A percentile compares a stretch with the other conserved stretches of the same genome.
Evolutionary conservation across 306 rosid species (phyloP).

Genomic region (Hippophae gyantsensis): DNA sequence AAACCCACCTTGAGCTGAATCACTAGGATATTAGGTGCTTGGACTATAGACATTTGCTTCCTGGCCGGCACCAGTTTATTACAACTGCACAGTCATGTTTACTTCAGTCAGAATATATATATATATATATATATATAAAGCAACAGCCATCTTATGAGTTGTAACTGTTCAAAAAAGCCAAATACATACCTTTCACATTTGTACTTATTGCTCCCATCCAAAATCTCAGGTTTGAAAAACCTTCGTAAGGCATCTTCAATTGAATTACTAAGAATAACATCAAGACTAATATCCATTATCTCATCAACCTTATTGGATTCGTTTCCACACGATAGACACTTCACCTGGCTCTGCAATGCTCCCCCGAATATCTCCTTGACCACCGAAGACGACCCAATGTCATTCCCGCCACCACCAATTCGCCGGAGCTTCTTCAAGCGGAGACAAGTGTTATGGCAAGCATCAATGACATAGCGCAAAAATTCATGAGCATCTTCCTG

Average conservation of each 20-base stretch:
- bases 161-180: background rate
- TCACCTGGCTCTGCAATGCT: conserved; percentile 98
- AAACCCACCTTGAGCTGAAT: conserved; percentile 81
- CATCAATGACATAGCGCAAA: conserved; percentile 82
- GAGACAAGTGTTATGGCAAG: conserved; percentile 89
- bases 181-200: conserved; percentile 74
- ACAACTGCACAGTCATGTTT: conserved; percentile 45
- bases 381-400: conserved; percentile 26
- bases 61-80: conserved; percentile 84
- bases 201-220: conserved; percentile 94
- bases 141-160: background rate
- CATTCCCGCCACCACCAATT: background rate
- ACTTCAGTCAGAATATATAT: conserved; percentile 18
- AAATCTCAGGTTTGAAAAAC: conserved; percentile 84
- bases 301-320: conserved; percentile 98
- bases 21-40: conserved; percentile 90
- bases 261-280: conserved; percentile 85
- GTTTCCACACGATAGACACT: conserved; percentile 76
- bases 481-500: conserved; percentile 99
- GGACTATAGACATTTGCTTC: conserved; percentile 89
- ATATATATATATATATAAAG: background rate
- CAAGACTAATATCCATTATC: conserved; percentile 98
- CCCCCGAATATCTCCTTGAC: conserved; percentile 95
- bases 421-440: conserved; percentile 73
- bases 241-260: conserved; percentile 74